phyloP scores from a whole-genome alignment of 2,329 filamentous ascomycete genomes.

The Scedosporium boydii region DNA sequence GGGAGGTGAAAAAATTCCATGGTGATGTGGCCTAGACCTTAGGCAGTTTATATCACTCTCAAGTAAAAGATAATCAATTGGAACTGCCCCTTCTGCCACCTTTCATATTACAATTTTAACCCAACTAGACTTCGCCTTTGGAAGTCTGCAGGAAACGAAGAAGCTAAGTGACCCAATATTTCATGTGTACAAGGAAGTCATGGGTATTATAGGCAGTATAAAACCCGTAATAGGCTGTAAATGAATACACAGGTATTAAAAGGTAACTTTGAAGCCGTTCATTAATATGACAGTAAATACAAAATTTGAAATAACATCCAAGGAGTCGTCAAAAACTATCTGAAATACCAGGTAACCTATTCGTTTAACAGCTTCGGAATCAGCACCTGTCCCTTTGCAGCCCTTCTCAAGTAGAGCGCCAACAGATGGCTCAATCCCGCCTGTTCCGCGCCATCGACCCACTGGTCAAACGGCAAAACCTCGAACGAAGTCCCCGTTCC shows the following conservation, averaged over 20 bases:
- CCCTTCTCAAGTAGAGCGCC: background rate
- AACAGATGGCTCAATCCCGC: background rate
- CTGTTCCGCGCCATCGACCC: constrained; percentile 3
- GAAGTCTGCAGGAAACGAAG: no score
- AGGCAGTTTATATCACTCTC: no score
- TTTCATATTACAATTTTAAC: no score
- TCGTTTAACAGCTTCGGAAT: constrained; percentile 1
- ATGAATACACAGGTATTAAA: no score
- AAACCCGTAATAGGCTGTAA: no score
- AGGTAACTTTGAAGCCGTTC: no score
- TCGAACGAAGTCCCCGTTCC: background rate
- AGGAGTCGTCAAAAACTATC: background rate
- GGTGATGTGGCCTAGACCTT: background rate
- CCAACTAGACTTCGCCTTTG: no score
- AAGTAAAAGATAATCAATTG: no score
- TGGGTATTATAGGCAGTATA: no score
- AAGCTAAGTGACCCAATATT: background rate
- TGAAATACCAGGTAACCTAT: background rate
- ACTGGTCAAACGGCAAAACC: constrained; percentile 3
- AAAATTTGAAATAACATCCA: no score
- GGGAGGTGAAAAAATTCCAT: background rate
- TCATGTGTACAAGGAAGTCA: background rate
- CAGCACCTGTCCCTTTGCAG: background rate
- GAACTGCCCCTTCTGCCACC: no score
- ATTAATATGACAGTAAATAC: no score